Evolutionary conservation across 192 early-diverging fungal species (phyloP).

Genomic region (Backusella mclennaniae): DNA sequence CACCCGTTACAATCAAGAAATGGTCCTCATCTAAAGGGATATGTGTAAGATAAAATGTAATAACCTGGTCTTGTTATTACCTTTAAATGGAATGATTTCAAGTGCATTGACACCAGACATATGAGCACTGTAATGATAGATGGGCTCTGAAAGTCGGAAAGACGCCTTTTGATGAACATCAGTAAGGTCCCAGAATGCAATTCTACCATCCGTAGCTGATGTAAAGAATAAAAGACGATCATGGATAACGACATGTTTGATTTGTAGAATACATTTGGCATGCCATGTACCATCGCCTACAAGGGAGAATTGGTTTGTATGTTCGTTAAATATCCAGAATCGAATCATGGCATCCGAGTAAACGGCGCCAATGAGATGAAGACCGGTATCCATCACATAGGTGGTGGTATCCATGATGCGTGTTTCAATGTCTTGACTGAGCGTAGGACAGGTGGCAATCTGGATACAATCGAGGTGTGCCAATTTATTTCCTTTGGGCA

Average conservation of each 20-base stretch:
- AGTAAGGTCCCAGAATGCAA: conserved; percentile 52
- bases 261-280: conserved; percentile 65
- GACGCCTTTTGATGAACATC: conserved; percentile 12
- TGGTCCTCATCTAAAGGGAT: not conserved
- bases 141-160: conserved; percentile 27
- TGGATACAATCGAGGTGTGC: conserved; percentile 46
- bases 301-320: conserved; percentile 42
- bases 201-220: conserved; percentile 52
- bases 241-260: conserved; percentile 38
- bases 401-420: conserved; percentile 77
- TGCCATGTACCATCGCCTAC: conserved; percentile 52
- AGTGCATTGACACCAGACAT: conserved; percentile 78
- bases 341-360: conserved; percentile 72
- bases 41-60: not conserved
- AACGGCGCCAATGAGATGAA: conserved; percentile 62
- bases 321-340: conserved; percentile 63
- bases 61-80: not conserved
- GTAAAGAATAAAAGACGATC: conserved; percentile 50
- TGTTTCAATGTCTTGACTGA: conserved; percentile 56
- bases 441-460: conserved; percentile 39
- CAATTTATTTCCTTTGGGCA: conserved; percentile 13
- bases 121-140: conserved; percentile 33
- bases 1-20: conserved; percentile 61
- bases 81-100: conserved; percentile 31
- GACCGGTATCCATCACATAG: conserved; percentile 28